Base-by-base conservation (phyloP, 495 filamentous ascomycete genomes). In the Trichoderma virens region DNA sequence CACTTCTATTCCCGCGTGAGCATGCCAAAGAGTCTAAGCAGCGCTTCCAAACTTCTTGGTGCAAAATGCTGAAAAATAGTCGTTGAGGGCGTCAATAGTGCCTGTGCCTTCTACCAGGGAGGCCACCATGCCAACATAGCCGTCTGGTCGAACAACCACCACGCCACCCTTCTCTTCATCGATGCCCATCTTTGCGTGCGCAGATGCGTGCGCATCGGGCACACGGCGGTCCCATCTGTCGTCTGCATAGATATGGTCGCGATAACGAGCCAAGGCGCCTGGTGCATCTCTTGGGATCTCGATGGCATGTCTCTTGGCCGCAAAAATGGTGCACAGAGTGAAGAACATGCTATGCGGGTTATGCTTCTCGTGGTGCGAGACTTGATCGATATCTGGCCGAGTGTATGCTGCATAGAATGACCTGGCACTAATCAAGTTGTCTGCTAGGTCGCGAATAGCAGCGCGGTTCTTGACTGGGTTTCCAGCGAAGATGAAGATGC, bases 171-270 rank as follows among this genome's bases (percentile, higher is more conserved):
- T 82, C 64, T 88, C 86, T 68, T 86, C 75, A 67, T 90, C 82
- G 28, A 96, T 73, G 0, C 92, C 92, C 80, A 95, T 89, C 82
- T 93, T 95, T 60, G 88, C 86, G 78, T 97, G 92, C 30, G 91
- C 91, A 11, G 90, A 79, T 31, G 86, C 90, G 65, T 76, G 77
- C 23, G 88, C 87, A 56, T 86, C 77, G 0, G 88, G 88, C 1
- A 89, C 86, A 14, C 83, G 78, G 51, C 81, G 76, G 72, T 93
- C 90, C 81, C 86, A 88, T 47, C 90, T 81, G 74, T 95, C 90
- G 67, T 96, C 92, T 5, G 91, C 88, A 70, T 95, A 96, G 56
- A 96, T 81, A 72, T 94, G 88, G 68, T 92, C 85, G 66, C 86
- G 79, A 76, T 96, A 96, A 62, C 89, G 79, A 2, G 83, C 85